A percentile compares a stretch with the other conserved stretches of the same genome.
phyloP scores from a whole-genome alignment of 768 basidiomycete genomes.

The Mycena kentingensis region DNA sequence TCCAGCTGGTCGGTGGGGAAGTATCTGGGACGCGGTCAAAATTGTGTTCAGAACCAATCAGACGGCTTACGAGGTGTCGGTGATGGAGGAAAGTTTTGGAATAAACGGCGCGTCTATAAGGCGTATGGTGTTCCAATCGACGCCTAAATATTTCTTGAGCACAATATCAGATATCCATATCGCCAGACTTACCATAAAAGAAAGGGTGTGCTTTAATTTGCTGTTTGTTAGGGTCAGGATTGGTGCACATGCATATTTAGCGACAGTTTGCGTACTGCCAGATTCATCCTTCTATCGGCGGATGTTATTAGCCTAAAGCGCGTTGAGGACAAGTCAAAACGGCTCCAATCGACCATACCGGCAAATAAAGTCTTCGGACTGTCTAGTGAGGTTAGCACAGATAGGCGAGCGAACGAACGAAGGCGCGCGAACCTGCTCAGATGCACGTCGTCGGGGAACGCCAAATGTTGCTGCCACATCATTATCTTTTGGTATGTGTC shows the following conservation, averaged over 20 bases:
- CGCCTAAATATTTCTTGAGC: slow-evolving; percentile 30
- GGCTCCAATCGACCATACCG: slow-evolving; percentile 48
- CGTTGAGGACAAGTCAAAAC: not conserved
- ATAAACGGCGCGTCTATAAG: slow-evolving; percentile 94
- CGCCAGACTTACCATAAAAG: slow-evolving; percentile 64
- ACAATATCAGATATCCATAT: not conserved
- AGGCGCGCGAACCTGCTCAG: too few species aligned
- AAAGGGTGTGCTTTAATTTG: slow-evolving; percentile 92
- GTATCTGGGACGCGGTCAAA: slow-evolving; percentile 33
- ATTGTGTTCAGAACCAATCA: not conserved
- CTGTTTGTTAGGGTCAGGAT: too few species aligned
- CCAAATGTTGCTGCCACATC: slow-evolving; percentile 86
- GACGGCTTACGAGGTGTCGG: slow-evolving; percentile 76
- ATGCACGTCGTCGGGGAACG: slow-evolving; percentile 93
- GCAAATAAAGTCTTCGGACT: slow-evolving; percentile 87
- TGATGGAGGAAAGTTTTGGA: slow-evolving; percentile 87
- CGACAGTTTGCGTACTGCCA: too few species aligned
- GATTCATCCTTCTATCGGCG: slow-evolving; percentile 74
- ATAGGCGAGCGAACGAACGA: too few species aligned
- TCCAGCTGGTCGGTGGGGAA: slow-evolving; percentile 96
- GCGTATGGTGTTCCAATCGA: slow-evolving; percentile 88
- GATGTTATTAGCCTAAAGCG: slow-evolving; percentile 74
- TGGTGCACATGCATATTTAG: too few species aligned
- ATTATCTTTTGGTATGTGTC: slow-evolving; percentile 99
- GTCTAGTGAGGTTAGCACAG: too few species aligned